These are phyloP conservation scores for Sistotremastrum suecicum DNA, from an alignment of 768 basidiomycete genomes.

Conservation along the genomic window DNA sequence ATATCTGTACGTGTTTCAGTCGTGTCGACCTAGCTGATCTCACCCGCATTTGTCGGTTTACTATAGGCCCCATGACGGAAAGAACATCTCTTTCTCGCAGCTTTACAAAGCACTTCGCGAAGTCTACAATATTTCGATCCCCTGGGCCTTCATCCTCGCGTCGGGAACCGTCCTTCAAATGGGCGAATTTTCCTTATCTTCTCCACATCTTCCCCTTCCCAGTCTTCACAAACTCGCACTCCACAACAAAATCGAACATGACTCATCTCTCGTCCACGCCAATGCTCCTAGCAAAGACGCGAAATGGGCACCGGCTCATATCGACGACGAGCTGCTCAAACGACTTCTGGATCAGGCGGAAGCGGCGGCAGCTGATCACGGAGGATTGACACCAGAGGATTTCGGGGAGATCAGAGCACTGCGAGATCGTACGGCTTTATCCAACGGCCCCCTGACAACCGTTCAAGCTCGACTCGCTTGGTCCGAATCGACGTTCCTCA, in stretches of 20 bases:
- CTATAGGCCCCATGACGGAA: constrained; percentile 12
- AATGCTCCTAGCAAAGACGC: constrained; percentile 16
- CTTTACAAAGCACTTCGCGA: constrained; percentile 27
- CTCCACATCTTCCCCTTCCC: constrained; percentile 14
- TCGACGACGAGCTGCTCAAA: constrained; percentile 1
- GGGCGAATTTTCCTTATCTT: constrained; percentile 12
- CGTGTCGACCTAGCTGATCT: not conserved
- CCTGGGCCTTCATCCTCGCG: constrained; percentile 41
- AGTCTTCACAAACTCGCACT: constrained; percentile 35
- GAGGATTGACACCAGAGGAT: too few relatives aligned
- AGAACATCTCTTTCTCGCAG: constrained; percentile 6
- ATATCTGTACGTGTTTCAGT: constrained; percentile 24
- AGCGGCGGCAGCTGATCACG: too few relatives aligned
- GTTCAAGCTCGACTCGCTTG: too few relatives aligned
- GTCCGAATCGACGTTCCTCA: too few relatives aligned
- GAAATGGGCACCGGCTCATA: constrained; percentile 9
- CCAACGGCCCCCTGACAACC: too few relatives aligned
- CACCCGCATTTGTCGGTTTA: not conserved
- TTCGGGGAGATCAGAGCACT: too few relatives aligned
- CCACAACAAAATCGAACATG: constrained; percentile 52
- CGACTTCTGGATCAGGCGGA: too few relatives aligned
- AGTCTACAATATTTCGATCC: constrained; percentile 50
- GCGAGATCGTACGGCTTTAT: too few relatives aligned
- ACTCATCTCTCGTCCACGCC: constrained; percentile 47
- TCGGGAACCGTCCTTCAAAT: constrained; percentile 32